Evolutionary conservation across 108 stramenopile genomes (phyloP).

Genomic region (Cyclostephanos invisitatus): DNA sequence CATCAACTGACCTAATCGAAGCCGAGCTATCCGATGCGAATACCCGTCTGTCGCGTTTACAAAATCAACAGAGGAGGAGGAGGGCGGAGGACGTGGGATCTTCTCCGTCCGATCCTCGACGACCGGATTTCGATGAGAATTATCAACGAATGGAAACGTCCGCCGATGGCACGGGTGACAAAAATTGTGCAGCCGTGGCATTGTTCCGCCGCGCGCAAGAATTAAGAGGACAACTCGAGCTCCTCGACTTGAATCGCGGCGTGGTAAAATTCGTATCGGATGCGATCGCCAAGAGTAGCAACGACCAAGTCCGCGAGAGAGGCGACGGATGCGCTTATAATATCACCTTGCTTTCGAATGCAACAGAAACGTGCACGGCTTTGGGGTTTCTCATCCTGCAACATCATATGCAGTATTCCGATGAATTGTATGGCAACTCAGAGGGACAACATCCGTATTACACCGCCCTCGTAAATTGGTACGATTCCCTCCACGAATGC

Average conservation of each 20-base stretch:
- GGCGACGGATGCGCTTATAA: neutral
- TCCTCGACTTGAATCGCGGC: constrained; percentile 15
- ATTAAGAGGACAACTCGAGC: constrained; percentile 12
- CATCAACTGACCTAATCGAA: constrained; percentile 2
- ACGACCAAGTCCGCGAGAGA: neutral
- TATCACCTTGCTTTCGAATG: neutral
- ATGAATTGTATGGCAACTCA: neutral
- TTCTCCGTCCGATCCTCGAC: neutral
- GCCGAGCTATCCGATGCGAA: constrained; percentile 9
- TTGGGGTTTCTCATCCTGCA: constrained; percentile 21
- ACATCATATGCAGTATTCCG: constrained; percentile 1
- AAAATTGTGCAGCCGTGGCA: constrained; percentile 4
- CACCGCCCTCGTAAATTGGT: constrained; percentile 11
- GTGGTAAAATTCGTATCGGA: constrained; percentile 4
- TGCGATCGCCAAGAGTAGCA: neutral
- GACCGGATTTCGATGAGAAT: neutral
- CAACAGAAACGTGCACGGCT: constrained; percentile 19
- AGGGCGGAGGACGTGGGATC: neutral
- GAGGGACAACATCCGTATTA: constrained; percentile 9
- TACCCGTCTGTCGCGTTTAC: constrained; percentile 1
- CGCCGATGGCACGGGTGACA: neutral
- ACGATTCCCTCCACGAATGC: constrained; percentile 8
- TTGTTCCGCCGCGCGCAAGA: constrained; percentile 19
- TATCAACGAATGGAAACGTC: neutral
- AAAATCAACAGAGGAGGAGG: neutral